Conservation (phyloP, 768 basidiomycete genomes). For the Mycena rebaudengoi region DNA sequence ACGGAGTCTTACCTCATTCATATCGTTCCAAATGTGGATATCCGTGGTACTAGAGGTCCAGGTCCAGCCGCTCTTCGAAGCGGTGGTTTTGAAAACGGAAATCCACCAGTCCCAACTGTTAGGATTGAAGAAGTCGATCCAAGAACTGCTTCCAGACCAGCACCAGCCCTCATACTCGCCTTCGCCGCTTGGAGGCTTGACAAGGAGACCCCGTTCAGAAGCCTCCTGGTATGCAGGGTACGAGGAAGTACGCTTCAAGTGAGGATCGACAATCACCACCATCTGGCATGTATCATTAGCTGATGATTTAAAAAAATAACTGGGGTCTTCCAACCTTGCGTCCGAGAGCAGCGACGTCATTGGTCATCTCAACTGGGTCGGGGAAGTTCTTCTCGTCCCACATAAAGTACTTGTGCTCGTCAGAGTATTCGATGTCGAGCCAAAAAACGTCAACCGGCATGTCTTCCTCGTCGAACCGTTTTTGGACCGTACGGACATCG, state of each 20-base stretch:
- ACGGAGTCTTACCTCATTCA: conserved; percentile 84
- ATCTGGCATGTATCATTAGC: conserved; percentile 62
- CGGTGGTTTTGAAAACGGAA: conserved; percentile 74
- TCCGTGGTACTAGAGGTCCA: conserved; percentile 85
- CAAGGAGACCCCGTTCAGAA: conserved; percentile 80
- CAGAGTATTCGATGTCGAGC: conserved; percentile 27
- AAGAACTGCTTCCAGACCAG: conserved; percentile 95
- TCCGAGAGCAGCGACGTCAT: conserved; percentile 83
- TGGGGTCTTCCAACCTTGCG: conserved; percentile 69
- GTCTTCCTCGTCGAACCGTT: conserved; percentile 90
- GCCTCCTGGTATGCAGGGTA: conserved; percentile 91
- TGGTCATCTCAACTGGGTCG: conserved; percentile 92
- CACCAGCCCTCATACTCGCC: conserved; percentile 98
- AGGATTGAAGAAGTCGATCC: conserved; percentile 98
- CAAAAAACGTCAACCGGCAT: conserved; percentile 83
- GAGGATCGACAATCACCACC: conserved; percentile 98
- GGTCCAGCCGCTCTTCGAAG: conserved; percentile 65
- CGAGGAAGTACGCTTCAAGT: conserved; percentile 81
- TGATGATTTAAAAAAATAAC: not conserved
- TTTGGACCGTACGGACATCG: conserved; percentile 86
- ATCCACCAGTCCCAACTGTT: conserved; percentile 92
- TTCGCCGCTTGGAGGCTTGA: conserved; percentile 81
- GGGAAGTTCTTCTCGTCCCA: conserved; percentile 96
- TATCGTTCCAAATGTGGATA: conserved; percentile 98
- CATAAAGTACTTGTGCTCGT: conserved; percentile 92